Evolutionary conservation across 2,329 filamentous ascomycete genomes (phyloP), one percentile per base, ranked within the genome.

Genomic region (Talaromyces atroroseus): DNA sequence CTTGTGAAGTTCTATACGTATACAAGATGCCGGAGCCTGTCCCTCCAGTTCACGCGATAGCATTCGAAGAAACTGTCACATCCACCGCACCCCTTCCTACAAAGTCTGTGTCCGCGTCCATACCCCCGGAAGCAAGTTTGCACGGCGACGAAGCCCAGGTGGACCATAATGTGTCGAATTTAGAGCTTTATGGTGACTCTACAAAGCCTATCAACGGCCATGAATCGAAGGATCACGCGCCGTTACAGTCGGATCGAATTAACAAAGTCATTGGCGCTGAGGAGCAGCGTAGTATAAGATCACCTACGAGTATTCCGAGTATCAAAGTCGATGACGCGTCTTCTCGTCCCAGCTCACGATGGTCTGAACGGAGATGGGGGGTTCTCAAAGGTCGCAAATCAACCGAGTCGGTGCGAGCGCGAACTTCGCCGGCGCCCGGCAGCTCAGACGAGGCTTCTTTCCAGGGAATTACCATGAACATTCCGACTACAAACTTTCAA

Each of bases 401-500:
- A 12, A 58, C 54, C n/a, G 71, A 73, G 40, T 63, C 68, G 26
- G 66, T 69, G 51, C 63, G 63, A 46, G 65, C 68, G 46, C 57
- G 60, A 23, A 64, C 67, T 3, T 69, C 70, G 18, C 70, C 70
- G 29, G 65, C 70, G 32, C 66, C 69, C 32, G 66, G 60, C n/a
- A 65, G 68, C 21, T 20, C 26, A 20, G 51, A 46, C 12, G 65
- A 71, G 50, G 57, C 62, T 5, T 63, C 69, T 1, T 82, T 81
- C 64, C 71, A 73, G 54, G 75, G 75, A 42, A 77, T 84, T 44
- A 75, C 79, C 40, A 75, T 82, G 59, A 73, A 80, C 59, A 83
- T 85, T 57, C 82, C 83, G 4, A 78, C 76, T 2, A 75, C 75
- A 36, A 75, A 72, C 54, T 75, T 83, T 48, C 80, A 80, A 57